Base-by-base conservation (phyloP, 805 yeast species). In the Wickerhamomyces bisporus region DNA sequence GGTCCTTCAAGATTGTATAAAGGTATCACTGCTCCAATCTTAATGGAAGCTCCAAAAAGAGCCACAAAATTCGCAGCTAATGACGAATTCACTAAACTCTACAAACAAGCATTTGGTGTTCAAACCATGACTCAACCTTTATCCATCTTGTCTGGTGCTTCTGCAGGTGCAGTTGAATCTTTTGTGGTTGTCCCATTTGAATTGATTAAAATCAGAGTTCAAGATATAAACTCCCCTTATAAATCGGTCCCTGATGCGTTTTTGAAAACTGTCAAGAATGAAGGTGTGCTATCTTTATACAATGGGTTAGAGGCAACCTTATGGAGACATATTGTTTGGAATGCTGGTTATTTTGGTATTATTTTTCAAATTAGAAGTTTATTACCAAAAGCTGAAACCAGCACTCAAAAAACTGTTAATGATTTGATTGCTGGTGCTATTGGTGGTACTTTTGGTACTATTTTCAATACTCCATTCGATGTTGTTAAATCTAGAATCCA, bases 21-120 rank as follows among this genome's bases (percentile, higher is more conserved):
- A 58, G 99, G 99, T 49, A 93, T 93, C 54, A 68, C 85, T 23
- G 96, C 98, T 18, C 99, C 99, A 25, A 86, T 93, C 50, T 71
- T 93, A 55, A 93, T 93, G 98, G 99, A 93, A 64, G 98, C 98
- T 12, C 98, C 98, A 48, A 93, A 93, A 72, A 80, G 99, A 70
- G 98, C 98, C 30, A 89, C 96, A 49, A 93, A 93, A 64, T 93
- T 93, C 60, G 97, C 98, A 36, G 96, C 97, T 45, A 93, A 93
- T 60, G 98, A 93, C 60, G 94, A 87, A 62, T 93, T 95, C 83
- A 91, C 95, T 37, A 82, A 82, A 62, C 62, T 88, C 50, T 91
- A 88, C 73, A 77, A 77, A 49, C 69, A 70, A 23, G 59, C 66
- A 16, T 87, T 89, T 60, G 95, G 86, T 36, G 71, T 84, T 32